A percentile compares a stretch with the other conserved stretches of the same genome.
phyloP scores from a whole-genome alignment of 73 alveolate species.

The Paramecium tetraurelia region DNA sequence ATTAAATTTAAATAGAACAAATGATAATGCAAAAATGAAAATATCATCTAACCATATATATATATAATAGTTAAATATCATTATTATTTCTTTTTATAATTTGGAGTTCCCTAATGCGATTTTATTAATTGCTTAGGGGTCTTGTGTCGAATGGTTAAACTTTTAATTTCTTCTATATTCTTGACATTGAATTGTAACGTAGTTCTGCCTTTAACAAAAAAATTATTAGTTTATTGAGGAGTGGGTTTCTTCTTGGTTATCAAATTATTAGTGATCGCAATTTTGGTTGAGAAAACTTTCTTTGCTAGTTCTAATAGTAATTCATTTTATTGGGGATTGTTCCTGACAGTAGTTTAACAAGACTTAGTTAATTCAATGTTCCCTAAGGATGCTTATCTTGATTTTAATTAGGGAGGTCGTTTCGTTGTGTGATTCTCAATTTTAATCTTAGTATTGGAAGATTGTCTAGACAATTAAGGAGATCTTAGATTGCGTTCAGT shows the following conservation, averaged over 20 bases:
- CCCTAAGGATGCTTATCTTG: neutral
- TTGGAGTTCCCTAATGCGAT: neutral
- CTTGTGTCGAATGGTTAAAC: neutral
- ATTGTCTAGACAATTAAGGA: neutral
- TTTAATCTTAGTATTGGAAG: neutral
- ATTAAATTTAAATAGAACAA: neutral
- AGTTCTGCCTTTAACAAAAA: conserved; percentile 37
- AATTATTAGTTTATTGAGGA: neutral
- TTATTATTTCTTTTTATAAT: neutral
- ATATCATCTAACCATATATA: neutral
- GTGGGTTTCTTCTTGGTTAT: neutral
- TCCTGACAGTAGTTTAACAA: neutral
- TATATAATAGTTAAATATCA: neutral
- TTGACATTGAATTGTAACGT: neutral
- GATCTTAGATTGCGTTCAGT: neutral
- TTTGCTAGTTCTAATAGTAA: neutral
- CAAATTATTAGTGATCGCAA: neutral
- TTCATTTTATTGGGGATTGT: neutral
- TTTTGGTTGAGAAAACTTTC: neutral
- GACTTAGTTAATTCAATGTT: neutral
- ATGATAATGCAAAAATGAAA: neutral
- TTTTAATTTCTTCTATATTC: neutral
- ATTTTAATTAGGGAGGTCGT: neutral
- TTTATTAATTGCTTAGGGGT: neutral
- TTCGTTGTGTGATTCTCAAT: neutral